Base-by-base conservation (phyloP, 2,329 filamentous ascomycete species). In the Nemania serpens region DNA sequence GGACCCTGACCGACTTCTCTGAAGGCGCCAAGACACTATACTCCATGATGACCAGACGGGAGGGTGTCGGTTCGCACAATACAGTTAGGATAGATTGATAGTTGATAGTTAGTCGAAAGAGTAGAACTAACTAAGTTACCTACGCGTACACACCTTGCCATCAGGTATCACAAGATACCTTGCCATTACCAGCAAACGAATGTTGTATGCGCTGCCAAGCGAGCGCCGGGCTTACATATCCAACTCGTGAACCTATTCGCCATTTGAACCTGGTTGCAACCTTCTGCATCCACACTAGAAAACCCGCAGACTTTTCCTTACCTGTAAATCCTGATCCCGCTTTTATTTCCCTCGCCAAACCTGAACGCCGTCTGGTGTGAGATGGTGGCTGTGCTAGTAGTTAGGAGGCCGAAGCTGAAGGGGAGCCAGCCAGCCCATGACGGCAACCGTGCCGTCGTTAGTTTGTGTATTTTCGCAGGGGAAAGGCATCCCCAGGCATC, bases 401-500 rank as follows among this genome's bases (percentile, higher is more conserved):
- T 29, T 29, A 25, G 36, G 25, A 10, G 34, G 34, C 18, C 22
- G 13, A 25, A 22, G 37, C 25, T 6, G 22, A 17, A n/a, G 25
- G 25, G 29, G 17, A 48, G 41, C 41, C 29, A 33, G 25, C 18
- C 42, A 4, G 42, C 29, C 47, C 39, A 25, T 47, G 20, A 22
- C 36, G 36, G 49, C 15, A 20, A 37, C 43, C 43, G 33, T 55
- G 46, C 55, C 33, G 52, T 63, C 29, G 42, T 76, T 72, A 87
- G 75, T 87, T 86, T 37, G 83, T 80, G 58, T 84, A 79, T 63
- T 77, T 78, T 59, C 84, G 78, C 58, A 87, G 77, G 5, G 84
- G 83, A 66, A 85, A 86, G 66, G 80, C 85, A 47, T 81, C 81
- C 33, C 80, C 77, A 0, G 84, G 83, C 84, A 86, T 86, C n/a